A percentile compares a stretch with the other conserved stretches of the same genome.
Evolutionary conservation across 2,329 filamentous ascomycete genomes (phyloP).

Genomic region (Didymella arachidicola): DNA sequence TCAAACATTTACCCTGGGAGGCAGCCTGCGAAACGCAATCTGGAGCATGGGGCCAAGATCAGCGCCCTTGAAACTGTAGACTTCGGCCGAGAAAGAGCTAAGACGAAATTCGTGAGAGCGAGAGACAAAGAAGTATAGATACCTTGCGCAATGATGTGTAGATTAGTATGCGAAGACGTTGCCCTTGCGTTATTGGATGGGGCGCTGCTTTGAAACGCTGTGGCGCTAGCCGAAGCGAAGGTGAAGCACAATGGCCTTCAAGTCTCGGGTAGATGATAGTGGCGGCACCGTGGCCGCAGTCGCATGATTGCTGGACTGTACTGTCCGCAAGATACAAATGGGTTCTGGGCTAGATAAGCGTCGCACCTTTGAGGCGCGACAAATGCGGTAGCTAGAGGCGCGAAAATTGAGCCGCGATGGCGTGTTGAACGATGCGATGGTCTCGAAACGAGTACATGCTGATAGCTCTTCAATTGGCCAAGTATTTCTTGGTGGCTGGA

Average conservation of each 20-base stretch:
- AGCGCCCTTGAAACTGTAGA: slow-evolving; percentile 28
- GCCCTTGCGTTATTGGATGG: slow-evolving; percentile 27
- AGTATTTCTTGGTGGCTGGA: no score
- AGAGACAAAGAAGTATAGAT: slow-evolving; percentile 6
- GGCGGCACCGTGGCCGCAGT: background rate
- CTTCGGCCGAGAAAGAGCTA: slow-evolving; percentile 30
- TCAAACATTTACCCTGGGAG: slow-evolving; percentile 19
- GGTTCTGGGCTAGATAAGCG: background rate
- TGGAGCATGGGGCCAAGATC: slow-evolving; percentile 29
- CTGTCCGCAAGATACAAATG: background rate
- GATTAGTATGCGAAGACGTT: slow-evolving; percentile 1
- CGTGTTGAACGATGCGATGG: background rate
- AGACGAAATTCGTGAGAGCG: slow-evolving; percentile 21
- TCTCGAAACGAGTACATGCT: background rate
- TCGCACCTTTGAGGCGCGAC: background rate
- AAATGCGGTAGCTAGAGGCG: background rate
- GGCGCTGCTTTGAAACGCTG: slow-evolving; percentile 34
- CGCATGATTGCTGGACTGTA: background rate
- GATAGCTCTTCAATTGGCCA: background rate
- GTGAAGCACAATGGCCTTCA: slow-evolving; percentile 40
- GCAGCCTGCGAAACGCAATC: slow-evolving; percentile 26
- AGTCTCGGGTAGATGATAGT: background rate
- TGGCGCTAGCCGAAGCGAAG: slow-evolving; percentile 35
- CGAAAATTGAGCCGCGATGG: background rate
- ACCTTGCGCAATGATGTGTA: slow-evolving; percentile 2